Base-by-base conservation (phyloP, 495 filamentous ascomycete genomes). In the Pseudevernia furfuracea region DNA sequence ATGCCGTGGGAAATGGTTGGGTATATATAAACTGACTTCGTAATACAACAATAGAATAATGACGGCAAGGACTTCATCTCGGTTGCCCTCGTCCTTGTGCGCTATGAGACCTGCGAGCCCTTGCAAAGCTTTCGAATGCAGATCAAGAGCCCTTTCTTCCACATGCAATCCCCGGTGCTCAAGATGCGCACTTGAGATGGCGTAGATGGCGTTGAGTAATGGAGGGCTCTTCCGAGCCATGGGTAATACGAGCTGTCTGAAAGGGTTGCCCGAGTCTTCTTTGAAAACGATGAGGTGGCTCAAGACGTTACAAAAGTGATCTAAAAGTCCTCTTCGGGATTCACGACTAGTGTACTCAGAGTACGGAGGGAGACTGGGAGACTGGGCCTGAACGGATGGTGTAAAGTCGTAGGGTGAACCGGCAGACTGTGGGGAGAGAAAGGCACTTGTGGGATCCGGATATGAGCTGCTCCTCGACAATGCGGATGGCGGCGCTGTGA, bases 21-120 rank as follows among this genome's bases (percentile, higher is more conserved):
- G 9, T 9, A 19, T 64, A 21, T 36, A 9, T 36, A 55, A 19
- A 74, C 82, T 76, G 62, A 84, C 84, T 37, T 87, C 84, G 62
- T 85, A 87, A 70, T 87, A 87, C 23, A 87, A 76, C 2, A 87
- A 71, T 34, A 87, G 76, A 71, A 87, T 85, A 56, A 87, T 84
- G 14, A 82, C 81, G 4, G 82, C 84, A 25, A 87, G 71, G 19
- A 86, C 73, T 67, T 87, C 84, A 52, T 82, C 84, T 64, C 78
- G 73, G 59, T 79, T 79, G 41, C 75, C 73, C 61, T 74, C 76
- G 36, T 73, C 72, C 62, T 80, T 79, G 36, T 84, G 75, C 61
- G 83, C 76, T 68, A 87, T 85, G 38, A 85, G 68, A 68, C 74
- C 71, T 7, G 81, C 79, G n/a, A 87, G 72, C 0, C 82, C 83